phyloP scores from a whole-genome alignment of 2,329 filamentous ascomycete species.

The Claviceps sp. region DNA sequence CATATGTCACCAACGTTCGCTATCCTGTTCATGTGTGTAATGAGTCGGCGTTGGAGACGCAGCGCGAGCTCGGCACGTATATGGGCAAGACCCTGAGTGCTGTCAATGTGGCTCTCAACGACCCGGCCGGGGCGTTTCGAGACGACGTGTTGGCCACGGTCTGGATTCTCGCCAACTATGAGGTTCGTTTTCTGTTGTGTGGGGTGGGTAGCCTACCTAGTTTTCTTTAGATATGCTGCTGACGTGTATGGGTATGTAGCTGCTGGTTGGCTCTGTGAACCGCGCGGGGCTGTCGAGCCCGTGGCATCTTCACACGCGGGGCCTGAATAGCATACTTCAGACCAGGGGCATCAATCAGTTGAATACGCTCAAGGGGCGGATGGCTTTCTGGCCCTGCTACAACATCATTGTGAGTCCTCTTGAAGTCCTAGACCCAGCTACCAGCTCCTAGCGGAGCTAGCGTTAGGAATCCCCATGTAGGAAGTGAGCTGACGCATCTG shows the following conservation, averaged over 20 bases:
- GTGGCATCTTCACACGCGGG: slow-evolving; percentile 24
- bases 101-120: slow-evolving; percentile 23
- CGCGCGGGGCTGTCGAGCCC: slow-evolving; percentile 14
- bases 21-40: slow-evolving; percentile 18
- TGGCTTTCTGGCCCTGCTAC: slow-evolving; percentile 24
- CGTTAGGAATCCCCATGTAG: too few species aligned
- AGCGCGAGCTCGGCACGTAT: slow-evolving; percentile 21
- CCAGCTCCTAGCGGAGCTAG: too few species aligned
- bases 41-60: slow-evolving; percentile 13
- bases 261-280: slow-evolving; percentile 24
- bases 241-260: slow-evolving; percentile 11
- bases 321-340: slow-evolving; percentile 24
- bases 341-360: slow-evolving; percentile 18
- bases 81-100: slow-evolving; percentile 24
- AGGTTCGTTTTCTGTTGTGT: slow-evolving; percentile 13
- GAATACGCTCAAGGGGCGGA: slow-evolving; percentile 12
- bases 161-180: slow-evolving; percentile 27
- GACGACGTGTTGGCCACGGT: slow-evolving; percentile 26
- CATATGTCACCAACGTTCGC: slow-evolving; percentile 24
- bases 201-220: too few species aligned
- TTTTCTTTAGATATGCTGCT: too few species aligned
- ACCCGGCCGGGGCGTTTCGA: slow-evolving; percentile 15
- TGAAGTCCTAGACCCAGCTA: too few species aligned
- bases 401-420: slow-evolving; percentile 22
- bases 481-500: too few species aligned